These are phyloP conservation scores for Leccinum disarticulatum DNA, from an alignment of 768 basidiomycete genomes.

Conservation along the genomic window DNA sequence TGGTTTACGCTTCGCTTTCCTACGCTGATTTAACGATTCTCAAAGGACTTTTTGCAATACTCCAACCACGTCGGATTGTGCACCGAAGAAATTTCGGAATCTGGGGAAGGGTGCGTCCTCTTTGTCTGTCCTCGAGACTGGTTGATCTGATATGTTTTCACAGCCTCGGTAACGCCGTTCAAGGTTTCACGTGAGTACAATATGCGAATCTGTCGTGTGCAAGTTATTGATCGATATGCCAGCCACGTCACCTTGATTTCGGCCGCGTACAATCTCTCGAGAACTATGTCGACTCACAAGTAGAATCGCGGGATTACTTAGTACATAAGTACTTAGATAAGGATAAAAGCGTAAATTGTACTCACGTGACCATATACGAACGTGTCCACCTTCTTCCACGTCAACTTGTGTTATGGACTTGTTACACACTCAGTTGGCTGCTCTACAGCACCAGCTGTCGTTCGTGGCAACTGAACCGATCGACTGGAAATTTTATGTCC, in stretches of 20 bases:
- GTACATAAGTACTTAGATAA: too few species aligned
- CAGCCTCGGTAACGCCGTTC: constrained; percentile 84
- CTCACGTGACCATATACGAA: constrained; percentile 17
- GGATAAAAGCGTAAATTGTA: not conserved
- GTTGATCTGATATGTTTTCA: constrained; percentile 1
- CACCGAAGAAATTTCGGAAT: constrained; percentile 81
- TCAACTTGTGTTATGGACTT: constrained; percentile 41
- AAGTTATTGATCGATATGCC: not conserved
- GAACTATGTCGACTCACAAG: constrained; percentile 42
- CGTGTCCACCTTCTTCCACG: constrained; percentile 6
- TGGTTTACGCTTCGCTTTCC: not conserved
- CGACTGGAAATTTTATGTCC: constrained; percentile 83
- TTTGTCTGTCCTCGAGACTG: not conserved
- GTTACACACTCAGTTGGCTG: constrained; percentile 55
- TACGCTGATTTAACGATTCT: not conserved
- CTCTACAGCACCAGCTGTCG: constrained; percentile 60
- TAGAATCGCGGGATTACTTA: not conserved
- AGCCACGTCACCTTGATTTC: constrained; percentile 86
- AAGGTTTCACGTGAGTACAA: constrained; percentile 78
- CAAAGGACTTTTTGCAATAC: constrained; percentile 74
- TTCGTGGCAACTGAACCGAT: constrained; percentile 73
- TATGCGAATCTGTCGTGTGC: not conserved
- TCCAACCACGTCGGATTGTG: constrained; percentile 87
- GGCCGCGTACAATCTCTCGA: constrained; percentile 79
- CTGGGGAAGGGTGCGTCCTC: constrained; percentile 71